phyloP scores from a whole-genome alignment of 768 basidiomycete genomes.

The Kwoniella pini region DNA sequence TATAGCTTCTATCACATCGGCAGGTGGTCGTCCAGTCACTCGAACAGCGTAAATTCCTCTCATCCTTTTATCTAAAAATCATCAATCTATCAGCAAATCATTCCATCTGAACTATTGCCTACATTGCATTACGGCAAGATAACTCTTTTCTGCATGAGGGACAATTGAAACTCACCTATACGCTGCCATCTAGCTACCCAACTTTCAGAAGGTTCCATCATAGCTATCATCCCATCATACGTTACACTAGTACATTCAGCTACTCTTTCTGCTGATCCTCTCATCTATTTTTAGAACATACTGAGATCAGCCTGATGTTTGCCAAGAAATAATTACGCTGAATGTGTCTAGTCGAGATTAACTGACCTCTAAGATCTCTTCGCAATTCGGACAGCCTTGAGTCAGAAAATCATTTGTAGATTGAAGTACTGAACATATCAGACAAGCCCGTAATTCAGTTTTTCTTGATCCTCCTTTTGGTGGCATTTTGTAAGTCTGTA shows the following conservation, averaged over 20 bases:
- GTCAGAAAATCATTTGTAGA: conserved; percentile 77
- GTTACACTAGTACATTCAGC: conserved; percentile 82
- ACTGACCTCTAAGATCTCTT: conserved; percentile 85
- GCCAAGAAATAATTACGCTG: too few relatives aligned
- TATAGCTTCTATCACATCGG: conserved; percentile 46
- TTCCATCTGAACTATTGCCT: not conserved
- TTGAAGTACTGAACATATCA: conserved; percentile 90
- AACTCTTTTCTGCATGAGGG: not conserved
- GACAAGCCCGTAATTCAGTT: conserved; percentile 78
- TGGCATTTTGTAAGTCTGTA: conserved; percentile 21
- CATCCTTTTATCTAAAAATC: conserved; percentile 73
- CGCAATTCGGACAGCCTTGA: conserved; percentile 93
- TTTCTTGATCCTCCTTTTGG: conserved; percentile 55
- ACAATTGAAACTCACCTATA: conserved; percentile 64
- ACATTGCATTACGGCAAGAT: too few relatives aligned
- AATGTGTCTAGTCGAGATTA: too few relatives aligned
- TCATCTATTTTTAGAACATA: conserved; percentile 65
- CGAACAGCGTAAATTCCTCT: conserved; percentile 92
- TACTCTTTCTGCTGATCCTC: conserved; percentile 79
- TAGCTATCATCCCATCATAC: conserved; percentile 88
- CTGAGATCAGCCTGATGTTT: not conserved
- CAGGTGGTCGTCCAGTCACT: conserved; percentile 53
- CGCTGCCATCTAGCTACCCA: conserved; percentile 98
- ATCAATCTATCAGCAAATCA: not conserved
- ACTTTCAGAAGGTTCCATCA: conserved; percentile 79